Conservation (phyloP, 345 rosid species). For the rapeseed (Brassica napus) region Da-Ae NC_063435.1:16837001-16837500, state of each 20-base stretch:
- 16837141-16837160: no score
- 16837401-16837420: no score
- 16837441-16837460: no score
- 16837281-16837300: neutral
- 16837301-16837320: neutral
- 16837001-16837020: no score
- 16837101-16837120: no score
- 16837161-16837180: neutral
- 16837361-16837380: neutral
- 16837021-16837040: no score
- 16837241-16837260: no score
- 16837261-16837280: neutral
- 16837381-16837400: neutral
- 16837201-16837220: no score
- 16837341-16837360: no score
- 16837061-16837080: neutral
- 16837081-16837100: neutral
- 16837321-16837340: neutral
- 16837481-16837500: neutral
- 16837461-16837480: neutral
- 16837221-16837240: neutral
- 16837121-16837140: no score
- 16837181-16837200: neutral
- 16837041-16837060: no score
- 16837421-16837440: neutral